Percentiles rank a stretch among this genome's conserved stretches.
phyloP scores from a whole-genome alignment of 257 asterid genomes.

The Solanum peruvianum region DNA sequence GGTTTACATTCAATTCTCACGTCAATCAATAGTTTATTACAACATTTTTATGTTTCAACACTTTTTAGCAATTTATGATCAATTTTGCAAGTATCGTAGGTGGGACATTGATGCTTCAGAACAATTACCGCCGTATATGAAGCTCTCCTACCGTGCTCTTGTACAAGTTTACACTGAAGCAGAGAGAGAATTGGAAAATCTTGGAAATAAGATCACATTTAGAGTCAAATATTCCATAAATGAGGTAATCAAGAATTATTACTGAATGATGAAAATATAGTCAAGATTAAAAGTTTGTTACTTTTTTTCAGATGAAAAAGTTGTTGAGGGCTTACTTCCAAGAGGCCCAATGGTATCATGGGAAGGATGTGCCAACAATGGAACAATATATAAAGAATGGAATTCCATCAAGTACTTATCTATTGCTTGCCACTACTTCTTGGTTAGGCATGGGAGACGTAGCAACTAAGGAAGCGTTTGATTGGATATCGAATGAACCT shows the following conservation, averaged over 20 bases:
- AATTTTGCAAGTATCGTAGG: background rate
- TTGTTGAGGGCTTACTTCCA: slow-evolving; percentile 7
- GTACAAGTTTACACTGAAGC: slow-evolving; percentile 3
- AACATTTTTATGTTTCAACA: no score
- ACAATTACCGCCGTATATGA: slow-evolving; percentile 13
- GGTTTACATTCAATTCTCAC: background rate
- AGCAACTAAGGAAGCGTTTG: background rate
- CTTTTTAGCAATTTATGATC: no score
- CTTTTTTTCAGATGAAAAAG: slow-evolving; percentile 11
- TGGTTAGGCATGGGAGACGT: slow-evolving; percentile 10
- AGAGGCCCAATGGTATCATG: slow-evolving; percentile 16
- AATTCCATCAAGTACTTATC: background rate
- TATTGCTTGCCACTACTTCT: background rate
- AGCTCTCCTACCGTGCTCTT: background rate
- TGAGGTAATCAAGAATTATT: slow-evolving; percentile 2
- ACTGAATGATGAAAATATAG: no score
- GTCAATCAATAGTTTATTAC: background rate
- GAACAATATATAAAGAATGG: slow-evolving; percentile 10
- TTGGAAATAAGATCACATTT: background rate
- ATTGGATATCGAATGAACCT: slow-evolving; percentile 20
- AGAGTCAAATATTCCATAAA: background rate
- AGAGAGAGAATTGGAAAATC: background rate
- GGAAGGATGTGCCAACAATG: background rate
- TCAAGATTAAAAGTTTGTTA: background rate
- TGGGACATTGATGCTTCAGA: slow-evolving; percentile 5